These are phyloP conservation scores for Schizosaccharomyces octosporus DNA, from an alignment of 805 yeast genomes.

Conservation along the genomic window DNA sequence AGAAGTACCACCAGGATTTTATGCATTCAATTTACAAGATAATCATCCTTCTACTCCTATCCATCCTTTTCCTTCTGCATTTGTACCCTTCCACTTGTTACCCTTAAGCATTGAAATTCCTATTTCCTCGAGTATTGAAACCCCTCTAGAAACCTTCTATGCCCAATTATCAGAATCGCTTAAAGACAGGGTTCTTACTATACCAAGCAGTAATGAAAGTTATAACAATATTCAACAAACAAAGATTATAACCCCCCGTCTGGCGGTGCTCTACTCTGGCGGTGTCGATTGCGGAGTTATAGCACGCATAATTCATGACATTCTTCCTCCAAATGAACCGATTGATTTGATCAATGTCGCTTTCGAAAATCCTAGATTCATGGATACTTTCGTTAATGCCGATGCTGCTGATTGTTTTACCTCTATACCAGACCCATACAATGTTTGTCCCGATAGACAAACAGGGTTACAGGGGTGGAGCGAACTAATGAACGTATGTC, in stretches of 20 bases:
- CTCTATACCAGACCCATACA: neutral
- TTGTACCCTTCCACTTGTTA: neutral
- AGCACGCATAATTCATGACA: conserved; percentile 21
- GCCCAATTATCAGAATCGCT: neutral
- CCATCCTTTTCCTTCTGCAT: neutral
- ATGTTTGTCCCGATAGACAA: conserved; percentile 41
- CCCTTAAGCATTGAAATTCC: neutral
- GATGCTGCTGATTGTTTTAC: neutral
- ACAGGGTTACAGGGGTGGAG: conserved; percentile 43
- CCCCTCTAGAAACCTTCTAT: neutral
- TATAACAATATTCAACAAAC: neutral
- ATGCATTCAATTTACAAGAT: neutral
- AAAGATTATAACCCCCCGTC: conserved; percentile 6
- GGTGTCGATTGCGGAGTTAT: conserved; percentile 81
- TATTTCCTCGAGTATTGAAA: neutral
- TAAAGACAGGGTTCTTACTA: neutral
- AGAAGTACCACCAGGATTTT: conserved; percentile 19
- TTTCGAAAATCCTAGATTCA: conserved; percentile 62
- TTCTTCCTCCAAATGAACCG: conserved; percentile 7
- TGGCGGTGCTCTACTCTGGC: conserved; percentile 68
- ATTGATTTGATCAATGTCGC: conserved; percentile 81
- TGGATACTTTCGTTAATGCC: neutral
- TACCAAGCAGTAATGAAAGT: neutral
- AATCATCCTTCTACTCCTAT: neutral
- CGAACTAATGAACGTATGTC: conserved; percentile 15